phyloP scores from a whole-genome alignment of 2,329 filamentous ascomycete genomes.

The Orbilia oligospora region DNA sequence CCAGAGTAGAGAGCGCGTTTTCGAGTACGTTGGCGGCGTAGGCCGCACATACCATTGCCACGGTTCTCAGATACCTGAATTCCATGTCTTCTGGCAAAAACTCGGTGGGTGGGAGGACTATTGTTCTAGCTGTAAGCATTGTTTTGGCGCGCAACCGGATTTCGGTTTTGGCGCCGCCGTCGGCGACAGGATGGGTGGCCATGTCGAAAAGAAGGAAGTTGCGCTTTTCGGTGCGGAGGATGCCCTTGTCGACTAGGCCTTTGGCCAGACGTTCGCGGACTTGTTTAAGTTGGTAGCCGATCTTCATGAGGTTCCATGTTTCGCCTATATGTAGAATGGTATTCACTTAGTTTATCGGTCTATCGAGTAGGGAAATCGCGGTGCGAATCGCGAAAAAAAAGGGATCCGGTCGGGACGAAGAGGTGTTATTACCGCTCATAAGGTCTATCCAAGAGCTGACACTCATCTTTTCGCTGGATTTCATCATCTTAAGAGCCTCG shows the following conservation, averaged over 20 bases:
- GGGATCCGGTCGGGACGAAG: slow-evolving; percentile 28
- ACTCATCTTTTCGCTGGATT: slow-evolving; percentile 99
- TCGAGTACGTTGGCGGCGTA: slow-evolving; percentile 98
- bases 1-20: slow-evolving; percentile 93
- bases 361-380: neutral
- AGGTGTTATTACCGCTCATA: slow-evolving; percentile 86
- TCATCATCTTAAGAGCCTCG: slow-evolving; percentile 99
- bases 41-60: slow-evolving; percentile 96
- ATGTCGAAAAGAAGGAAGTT: slow-evolving; percentile 99
- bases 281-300: slow-evolving; percentile 99
- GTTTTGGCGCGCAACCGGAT: slow-evolving; percentile 92
- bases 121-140: slow-evolving; percentile 91
- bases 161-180: slow-evolving; percentile 97
- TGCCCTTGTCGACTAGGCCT: slow-evolving; percentile 97
- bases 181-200: slow-evolving; percentile 97
- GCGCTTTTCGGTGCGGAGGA: slow-evolving; percentile 97
- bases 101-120: slow-evolving; percentile 86
- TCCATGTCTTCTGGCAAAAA: slow-evolving; percentile 96
- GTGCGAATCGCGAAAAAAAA: slow-evolving; percentile 8
- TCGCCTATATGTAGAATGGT: slow-evolving; percentile 76
- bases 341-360: neutral
- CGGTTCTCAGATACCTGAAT: slow-evolving; percentile 90
- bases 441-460: slow-evolving; percentile 99
- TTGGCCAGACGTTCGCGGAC: slow-evolving; percentile 97
- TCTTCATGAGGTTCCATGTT: slow-evolving; percentile 99